Evolutionary conservation across 192 early-diverging fungal species (phyloP).

Genomic region (Allomyces arbusculus): DNA sequence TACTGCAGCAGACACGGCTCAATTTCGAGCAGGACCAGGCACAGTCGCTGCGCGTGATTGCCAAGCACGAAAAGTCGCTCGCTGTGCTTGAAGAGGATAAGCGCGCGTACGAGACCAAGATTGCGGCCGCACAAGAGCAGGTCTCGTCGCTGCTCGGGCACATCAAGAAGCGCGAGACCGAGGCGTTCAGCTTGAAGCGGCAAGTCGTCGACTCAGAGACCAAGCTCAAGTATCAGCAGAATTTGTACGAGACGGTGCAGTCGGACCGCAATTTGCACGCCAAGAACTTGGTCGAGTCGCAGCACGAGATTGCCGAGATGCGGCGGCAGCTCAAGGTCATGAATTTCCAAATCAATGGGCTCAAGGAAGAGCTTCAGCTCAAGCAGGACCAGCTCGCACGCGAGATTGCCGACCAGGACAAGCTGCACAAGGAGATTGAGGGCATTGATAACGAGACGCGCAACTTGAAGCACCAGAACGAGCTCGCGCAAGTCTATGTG

Average conservation of each 20-base stretch:
- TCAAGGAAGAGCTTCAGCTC: slow-evolving; percentile 34
- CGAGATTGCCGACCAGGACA: slow-evolving; percentile 23
- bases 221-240: slow-evolving; percentile 44
- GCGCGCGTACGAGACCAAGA: slow-evolving; percentile 18
- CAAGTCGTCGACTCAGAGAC: slow-evolving; percentile 36
- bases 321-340: slow-evolving; percentile 40
- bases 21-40: slow-evolving; percentile 33
- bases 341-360: slow-evolving; percentile 45
- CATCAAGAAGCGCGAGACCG: slow-evolving; percentile 33
- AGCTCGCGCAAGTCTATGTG: slow-evolving; percentile 34
- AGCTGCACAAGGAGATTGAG: slow-evolving; percentile 30
- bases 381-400: slow-evolving; percentile 26
- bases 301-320: slow-evolving; percentile 38
- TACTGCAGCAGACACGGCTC: slow-evolving; percentile 24
- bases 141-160: slow-evolving; percentile 19
- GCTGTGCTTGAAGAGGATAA: slow-evolving; percentile 17
- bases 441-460: slow-evolving; percentile 30
- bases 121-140: slow-evolving; percentile 13
- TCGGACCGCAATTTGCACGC: slow-evolving; percentile 37
- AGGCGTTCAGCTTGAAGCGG: slow-evolving; percentile 34
- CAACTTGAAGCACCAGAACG: slow-evolving; percentile 33
- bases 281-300: slow-evolving; percentile 38
- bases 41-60: slow-evolving; percentile 11
- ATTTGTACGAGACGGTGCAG: slow-evolving; percentile 43
- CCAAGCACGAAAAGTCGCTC: slow-evolving; percentile 4